Base-by-base conservation (phyloP, 352 stramenopile species). In the Phytophthora aleatoria region DNA sequence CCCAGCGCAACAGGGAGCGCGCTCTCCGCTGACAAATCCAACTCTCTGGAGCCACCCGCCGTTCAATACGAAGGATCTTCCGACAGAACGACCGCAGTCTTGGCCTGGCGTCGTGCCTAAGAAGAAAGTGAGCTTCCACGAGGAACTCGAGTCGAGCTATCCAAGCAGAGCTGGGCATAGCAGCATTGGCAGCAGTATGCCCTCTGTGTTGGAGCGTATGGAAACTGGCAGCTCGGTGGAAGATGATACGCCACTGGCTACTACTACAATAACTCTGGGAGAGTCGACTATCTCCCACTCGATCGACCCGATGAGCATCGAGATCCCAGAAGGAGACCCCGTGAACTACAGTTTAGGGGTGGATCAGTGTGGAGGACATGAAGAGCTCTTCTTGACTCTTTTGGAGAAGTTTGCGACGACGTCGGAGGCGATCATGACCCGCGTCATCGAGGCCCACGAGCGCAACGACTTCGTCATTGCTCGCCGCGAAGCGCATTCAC, bases 321-420 rank as follows among this genome's bases (percentile, higher is more conserved):
- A 67, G 24, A 94, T 94, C 43, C 85, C 85, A 0, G 81, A 89
- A 35, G 85, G 85, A 30, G 85, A 94, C 42, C 85, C 85, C 2
- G 78, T 94, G 5, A 83, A 94, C 57, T 91, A 86, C 42, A 77
- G 81, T 2, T 60, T 88, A 16, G 85, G 85, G 12, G 85, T 94
- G 1, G 76, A 90, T 24, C 83, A 94, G 60, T 94, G 85, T 31
- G 85, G 83, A 38, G 82, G 76, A 0, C 70, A 76, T 0, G 85
- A 94, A 63, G 81, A 88, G 33, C 69, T 94, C 15, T 92, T 94
- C 30, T 45, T 92, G 45, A 85, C 77, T n/a, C 63, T 94, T 41
- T 63, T 94, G 16, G 79, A 90, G 65, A 92, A 92, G 66, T 94
- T 91, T 69, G 38, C 65, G 1, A 53, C 42, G 5, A 59, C 77